phyloP scores from a whole-genome alignment of 2,329 filamentous ascomycete genomes.

The Zymoseptoria passerinii region DNA sequence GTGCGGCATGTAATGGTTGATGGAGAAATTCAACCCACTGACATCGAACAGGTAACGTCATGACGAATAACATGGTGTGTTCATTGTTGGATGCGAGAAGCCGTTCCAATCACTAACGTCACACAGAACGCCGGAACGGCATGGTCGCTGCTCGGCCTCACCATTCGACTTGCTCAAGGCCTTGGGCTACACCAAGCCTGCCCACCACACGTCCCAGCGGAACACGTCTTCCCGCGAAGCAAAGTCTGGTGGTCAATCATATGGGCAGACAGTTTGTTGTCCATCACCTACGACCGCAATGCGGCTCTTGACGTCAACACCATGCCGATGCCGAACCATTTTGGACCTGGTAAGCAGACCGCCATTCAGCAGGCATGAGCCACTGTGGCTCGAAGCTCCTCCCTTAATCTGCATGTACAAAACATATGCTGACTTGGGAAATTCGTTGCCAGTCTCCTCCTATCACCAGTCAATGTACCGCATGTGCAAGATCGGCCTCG shows the following conservation, averaged over 20 bases:
- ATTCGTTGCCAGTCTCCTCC: slow-evolving; percentile 34
- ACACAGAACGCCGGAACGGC: slow-evolving; percentile 50
- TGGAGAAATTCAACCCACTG: background rate
- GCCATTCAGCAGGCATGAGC: background rate
- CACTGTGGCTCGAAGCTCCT: background rate
- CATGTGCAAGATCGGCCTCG: slow-evolving; percentile 50
- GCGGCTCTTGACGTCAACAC: slow-evolving; percentile 46
- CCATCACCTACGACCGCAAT: slow-evolving; percentile 54
- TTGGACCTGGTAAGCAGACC: slow-evolving; percentile 21
- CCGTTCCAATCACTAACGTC: slow-evolving; percentile 27
- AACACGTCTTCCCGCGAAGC: slow-evolving; percentile 35
- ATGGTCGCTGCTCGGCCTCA: slow-evolving; percentile 53
- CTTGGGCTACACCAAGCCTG: slow-evolving; percentile 53
- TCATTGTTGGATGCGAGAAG: background rate
- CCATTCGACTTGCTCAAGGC: slow-evolving; percentile 52
- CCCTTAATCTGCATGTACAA: background rate
- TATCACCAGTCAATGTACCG: slow-evolving; percentile 52
- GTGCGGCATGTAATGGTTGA: background rate
- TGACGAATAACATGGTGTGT: slow-evolving; percentile 28
- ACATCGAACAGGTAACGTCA: slow-evolving; percentile 38
- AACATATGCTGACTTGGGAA: background rate
- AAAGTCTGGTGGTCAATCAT: slow-evolving; percentile 50
- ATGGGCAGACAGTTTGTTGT: slow-evolving; percentile 57
- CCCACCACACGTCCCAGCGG: slow-evolving; percentile 43
- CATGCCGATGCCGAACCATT: slow-evolving; percentile 29